These are phyloP conservation scores for Amanita thiersii DNA, from an alignment of 768 basidiomycete genomes.

Conservation along the genomic window DNA sequence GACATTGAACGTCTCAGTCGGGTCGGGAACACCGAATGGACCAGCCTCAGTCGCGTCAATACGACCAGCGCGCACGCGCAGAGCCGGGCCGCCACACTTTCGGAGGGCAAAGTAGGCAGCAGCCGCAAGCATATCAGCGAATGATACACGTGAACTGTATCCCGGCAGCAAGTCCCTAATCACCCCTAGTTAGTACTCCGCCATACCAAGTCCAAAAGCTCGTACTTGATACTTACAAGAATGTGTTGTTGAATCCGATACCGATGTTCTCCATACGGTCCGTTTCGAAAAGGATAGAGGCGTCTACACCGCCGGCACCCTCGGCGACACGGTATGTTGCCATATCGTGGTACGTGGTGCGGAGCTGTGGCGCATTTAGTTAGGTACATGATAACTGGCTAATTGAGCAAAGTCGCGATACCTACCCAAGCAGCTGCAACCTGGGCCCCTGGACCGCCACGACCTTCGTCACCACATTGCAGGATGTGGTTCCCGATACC, in stretches of 20 bases:
- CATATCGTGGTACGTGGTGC: slow-evolving; percentile 17
- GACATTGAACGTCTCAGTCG: slow-evolving; percentile 15
- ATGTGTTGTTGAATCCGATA: slow-evolving; percentile 6
- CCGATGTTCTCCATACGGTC: slow-evolving; percentile 16
- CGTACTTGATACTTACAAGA: background rate
- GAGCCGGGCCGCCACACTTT: slow-evolving; percentile 23
- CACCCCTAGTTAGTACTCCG: too few species aligned
- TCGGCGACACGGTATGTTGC: slow-evolving; percentile 17
- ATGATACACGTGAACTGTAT: slow-evolving; percentile 11
- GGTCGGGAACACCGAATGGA: slow-evolving; percentile 21
- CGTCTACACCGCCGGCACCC: slow-evolving; percentile 23
- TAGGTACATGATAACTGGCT: too few species aligned
- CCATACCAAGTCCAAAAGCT: background rate
- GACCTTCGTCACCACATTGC: slow-evolving; percentile 4
- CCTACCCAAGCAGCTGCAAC: slow-evolving; percentile 5
- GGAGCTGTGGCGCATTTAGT: background rate
- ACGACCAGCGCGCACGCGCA: slow-evolving; percentile 24
- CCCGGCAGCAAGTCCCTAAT: slow-evolving; percentile 3
- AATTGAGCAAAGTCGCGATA: background rate
- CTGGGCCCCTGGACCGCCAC: slow-evolving; percentile 3
- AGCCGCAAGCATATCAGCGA: slow-evolving; percentile 23
- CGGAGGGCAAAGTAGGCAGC: slow-evolving; percentile 19
- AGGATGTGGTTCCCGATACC: slow-evolving; percentile 2
- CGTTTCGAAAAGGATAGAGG: slow-evolving; percentile 20
- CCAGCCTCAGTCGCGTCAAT: slow-evolving; percentile 23